A percentile compares a stretch with the other conserved stretches of the same genome.
Evolutionary conservation across 257 asterid species (phyloP).

Genomic region (Ballota nigra): DNA sequence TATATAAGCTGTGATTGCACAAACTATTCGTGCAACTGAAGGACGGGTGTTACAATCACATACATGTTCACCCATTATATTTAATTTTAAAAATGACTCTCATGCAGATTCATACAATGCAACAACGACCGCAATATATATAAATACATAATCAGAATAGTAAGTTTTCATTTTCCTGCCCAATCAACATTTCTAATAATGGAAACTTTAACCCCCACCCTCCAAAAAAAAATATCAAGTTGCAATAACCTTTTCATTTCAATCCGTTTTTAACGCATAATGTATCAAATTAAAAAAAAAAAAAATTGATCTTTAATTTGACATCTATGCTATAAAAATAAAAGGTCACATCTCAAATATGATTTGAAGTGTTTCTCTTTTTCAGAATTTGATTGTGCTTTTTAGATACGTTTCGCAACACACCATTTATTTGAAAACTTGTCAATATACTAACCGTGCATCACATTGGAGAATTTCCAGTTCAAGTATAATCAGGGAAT

Average conservation of each 20-base stretch:
- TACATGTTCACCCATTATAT: neutral
- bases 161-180: no score
- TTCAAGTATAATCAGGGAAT: no score
- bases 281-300: no score
- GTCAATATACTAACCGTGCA: neutral
- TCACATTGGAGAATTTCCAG: no score
- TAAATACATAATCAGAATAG: no score
- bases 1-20: neutral
- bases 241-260: no score
- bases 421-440: neutral
- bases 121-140: neutral
- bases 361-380: neutral
- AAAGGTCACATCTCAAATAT: neutral
- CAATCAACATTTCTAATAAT: no score
- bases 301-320: neutral
- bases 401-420: neutral
- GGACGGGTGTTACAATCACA: neutral
- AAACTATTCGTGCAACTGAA: conserved; percentile 5
- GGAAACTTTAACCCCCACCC: neutral
- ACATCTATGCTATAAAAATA: no score
- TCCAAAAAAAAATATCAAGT: no score
- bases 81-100: neutral
- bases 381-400: neutral
- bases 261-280: no score
- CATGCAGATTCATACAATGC: neutral